Evolutionary conservation across 1,139 yeast species (phyloP).

Genomic region (Taiozyma sp.): DNA sequence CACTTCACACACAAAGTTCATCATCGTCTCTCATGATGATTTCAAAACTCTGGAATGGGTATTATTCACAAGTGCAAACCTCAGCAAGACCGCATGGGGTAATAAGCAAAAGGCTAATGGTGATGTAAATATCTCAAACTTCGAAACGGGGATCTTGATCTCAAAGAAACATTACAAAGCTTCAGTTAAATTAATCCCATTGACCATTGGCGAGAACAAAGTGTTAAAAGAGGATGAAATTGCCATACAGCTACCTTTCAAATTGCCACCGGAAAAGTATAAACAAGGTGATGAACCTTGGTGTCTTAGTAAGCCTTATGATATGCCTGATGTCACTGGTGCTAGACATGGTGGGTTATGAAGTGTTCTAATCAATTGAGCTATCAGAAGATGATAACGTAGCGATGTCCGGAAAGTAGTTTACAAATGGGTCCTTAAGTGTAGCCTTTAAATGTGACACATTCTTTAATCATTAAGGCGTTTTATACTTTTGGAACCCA

Average conservation of each 20-base stretch:
- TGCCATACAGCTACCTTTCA: constrained; percentile 49
- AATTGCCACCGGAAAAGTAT: constrained; percentile 43
- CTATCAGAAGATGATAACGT: too few relatives aligned
- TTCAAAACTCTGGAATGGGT: constrained; percentile 55
- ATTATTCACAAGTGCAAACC: constrained; percentile 59
- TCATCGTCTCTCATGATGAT: constrained; percentile 41
- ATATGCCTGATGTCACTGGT: constrained; percentile 9
- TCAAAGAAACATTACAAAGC: constrained; percentile 22
- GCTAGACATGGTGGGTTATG: neutral
- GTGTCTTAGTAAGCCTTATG: constrained; percentile 28
- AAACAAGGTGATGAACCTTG: constrained; percentile 41
- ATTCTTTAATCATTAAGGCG: too few relatives aligned
- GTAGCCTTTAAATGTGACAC: too few relatives aligned
- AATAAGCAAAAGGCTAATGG: neutral
- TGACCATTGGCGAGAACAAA: constrained; percentile 32
- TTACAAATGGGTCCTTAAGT: too few relatives aligned
- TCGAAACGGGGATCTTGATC: constrained; percentile 55
- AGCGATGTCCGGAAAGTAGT: too few relatives aligned
- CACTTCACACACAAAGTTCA: constrained; percentile 41
- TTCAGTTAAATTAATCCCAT: constrained; percentile 24
- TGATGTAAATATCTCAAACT: constrained; percentile 24
- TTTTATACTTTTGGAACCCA: too few relatives aligned
- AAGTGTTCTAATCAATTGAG: too few relatives aligned
- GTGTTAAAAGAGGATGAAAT: constrained; percentile 13
- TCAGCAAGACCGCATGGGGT: constrained; percentile 73